Evolutionary conservation across 257 asterid genomes (phyloP).

Genomic region (Misopates orontium): DNA sequence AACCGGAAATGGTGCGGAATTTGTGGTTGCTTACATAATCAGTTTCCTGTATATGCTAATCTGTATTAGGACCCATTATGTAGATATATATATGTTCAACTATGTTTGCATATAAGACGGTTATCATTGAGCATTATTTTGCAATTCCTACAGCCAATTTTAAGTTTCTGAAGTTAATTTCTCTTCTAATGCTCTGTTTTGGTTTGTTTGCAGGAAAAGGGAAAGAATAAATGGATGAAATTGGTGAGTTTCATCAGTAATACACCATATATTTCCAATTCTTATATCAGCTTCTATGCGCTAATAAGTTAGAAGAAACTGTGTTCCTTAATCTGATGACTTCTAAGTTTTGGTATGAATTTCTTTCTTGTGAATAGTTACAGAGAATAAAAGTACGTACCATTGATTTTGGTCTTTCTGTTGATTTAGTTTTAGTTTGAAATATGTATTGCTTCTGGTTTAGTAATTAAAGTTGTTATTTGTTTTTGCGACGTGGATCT

Average conservation of each 20-base stretch:
- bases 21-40: background rate
- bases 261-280: background rate
- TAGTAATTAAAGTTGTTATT: conserved; percentile 14
- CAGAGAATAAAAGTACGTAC: background rate
- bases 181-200: conserved; percentile 27
- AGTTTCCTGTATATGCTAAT: conserved; percentile 2
- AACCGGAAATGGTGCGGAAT: too few relatives aligned
- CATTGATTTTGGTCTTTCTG: conserved; percentile 2
- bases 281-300: conserved; percentile 17
- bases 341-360: conserved; percentile 7
- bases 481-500: background rate
- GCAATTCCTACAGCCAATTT: conserved; percentile 7
- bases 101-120: background rate
- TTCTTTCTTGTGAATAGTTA: background rate
- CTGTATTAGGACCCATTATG: background rate
- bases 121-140: background rate
- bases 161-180: conserved; percentile 12
- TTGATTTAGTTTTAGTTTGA: background rate
- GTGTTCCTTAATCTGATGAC: background rate
- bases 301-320: conserved; percentile 17
- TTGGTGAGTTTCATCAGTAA: conserved; percentile 46
- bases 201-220: conserved; percentile 60
- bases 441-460: background rate
- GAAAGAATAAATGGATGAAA: conserved; percentile 60
- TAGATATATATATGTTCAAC: background rate